phyloP scores from a whole-genome alignment of 2,329 filamentous ascomycete species.

The Fusarium azukiicola region DNA sequence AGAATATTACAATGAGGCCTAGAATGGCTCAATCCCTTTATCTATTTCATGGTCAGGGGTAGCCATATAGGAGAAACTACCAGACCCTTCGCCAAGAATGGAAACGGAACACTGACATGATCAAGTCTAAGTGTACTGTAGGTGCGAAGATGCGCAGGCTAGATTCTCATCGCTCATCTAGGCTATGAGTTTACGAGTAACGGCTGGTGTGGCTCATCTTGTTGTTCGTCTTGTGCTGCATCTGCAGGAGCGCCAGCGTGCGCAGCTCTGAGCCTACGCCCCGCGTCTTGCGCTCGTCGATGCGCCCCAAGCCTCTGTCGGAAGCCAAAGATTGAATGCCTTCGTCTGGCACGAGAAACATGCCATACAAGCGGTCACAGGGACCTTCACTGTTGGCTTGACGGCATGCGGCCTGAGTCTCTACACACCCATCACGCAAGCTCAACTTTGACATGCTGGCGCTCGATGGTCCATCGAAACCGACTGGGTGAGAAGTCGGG shows the following conservation, averaged over 20 bases:
- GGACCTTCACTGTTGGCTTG: not conserved
- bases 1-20: no score
- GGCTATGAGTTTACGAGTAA: not conserved
- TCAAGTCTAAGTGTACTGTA: not conserved
- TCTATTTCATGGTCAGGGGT: not conserved
- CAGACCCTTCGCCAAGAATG: not conserved
- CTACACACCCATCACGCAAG: not conserved
- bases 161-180: not conserved
- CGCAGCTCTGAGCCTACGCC: not conserved
- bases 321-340: not conserved
- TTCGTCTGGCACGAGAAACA: not conserved
- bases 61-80: no score
- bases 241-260: not conserved
- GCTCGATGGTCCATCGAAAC: not conserved
- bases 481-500: not conserved
- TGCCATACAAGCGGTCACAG: not conserved
- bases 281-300: not conserved
- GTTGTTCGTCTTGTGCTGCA: constrained; percentile 2
- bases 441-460: not conserved
- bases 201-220: not conserved
- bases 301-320: not conserved
- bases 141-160: not conserved
- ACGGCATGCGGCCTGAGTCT: not conserved
- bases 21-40: not conserved
- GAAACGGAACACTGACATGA: not conserved